Evolutionary conservation across 257 asterid species (phyloP).

Genomic region (Coffea canephora): DNA sequence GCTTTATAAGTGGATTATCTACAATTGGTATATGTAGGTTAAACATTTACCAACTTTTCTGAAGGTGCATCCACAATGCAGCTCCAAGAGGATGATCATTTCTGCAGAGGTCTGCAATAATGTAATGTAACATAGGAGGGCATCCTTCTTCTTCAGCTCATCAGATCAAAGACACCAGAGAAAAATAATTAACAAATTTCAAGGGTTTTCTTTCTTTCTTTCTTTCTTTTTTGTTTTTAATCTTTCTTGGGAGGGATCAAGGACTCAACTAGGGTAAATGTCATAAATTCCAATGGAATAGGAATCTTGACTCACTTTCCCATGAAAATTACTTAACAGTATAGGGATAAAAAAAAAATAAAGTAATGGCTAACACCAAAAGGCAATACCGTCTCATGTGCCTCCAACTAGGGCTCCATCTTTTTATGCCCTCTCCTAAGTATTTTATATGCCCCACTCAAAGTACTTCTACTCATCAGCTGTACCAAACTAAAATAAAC

Average conservation of each 20-base stretch:
- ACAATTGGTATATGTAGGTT: not conserved
- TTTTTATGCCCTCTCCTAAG: slow-evolving; percentile 46
- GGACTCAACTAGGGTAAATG: not conserved
- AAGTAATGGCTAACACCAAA: slow-evolving; percentile 36
- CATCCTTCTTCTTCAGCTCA: not conserved
- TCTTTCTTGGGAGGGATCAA: not conserved
- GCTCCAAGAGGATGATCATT: not conserved
- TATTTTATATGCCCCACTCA: slow-evolving; percentile 26
- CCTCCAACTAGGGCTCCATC: slow-evolving; percentile 73
- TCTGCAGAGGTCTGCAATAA: not conserved
- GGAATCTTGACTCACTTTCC: slow-evolving; percentile 28
- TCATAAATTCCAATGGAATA: slow-evolving; percentile 12
- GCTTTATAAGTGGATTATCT: not conserved
- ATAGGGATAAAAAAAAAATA: slow-evolving; percentile 9
- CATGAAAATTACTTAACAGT: slow-evolving; percentile 19
- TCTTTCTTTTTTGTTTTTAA: too few relatives aligned
- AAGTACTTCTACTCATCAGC: slow-evolving; percentile 14
- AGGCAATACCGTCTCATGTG: slow-evolving; percentile 58
- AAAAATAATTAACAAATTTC: not conserved
- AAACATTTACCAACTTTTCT: too few relatives aligned
- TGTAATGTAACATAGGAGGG: not conserved
- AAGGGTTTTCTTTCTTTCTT: too few relatives aligned
- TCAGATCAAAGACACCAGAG: not conserved
- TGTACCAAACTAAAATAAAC: not conserved
- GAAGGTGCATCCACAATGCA: not conserved